Evolutionary conservation across 371 early-diverging fungal genomes (phyloP).

Genomic region (Conidiobolus coronatus): DNA sequence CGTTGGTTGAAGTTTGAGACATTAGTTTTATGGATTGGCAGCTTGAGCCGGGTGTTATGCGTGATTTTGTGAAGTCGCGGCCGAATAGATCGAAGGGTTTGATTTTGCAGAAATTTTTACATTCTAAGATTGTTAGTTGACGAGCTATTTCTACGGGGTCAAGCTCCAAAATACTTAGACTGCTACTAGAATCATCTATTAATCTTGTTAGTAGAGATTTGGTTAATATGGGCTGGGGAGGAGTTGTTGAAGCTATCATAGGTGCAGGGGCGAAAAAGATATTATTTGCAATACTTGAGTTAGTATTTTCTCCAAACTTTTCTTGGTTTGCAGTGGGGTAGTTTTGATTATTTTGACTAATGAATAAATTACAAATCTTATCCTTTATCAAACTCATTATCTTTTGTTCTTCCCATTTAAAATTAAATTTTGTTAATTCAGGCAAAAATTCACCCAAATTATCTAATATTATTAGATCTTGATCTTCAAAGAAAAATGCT

Average conservation of each 20-base stretch:
- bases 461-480: conserved; percentile 9
- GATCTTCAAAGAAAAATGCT: conserved; percentile 14
- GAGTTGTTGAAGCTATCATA: too few species aligned
- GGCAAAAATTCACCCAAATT: conserved; percentile 10
- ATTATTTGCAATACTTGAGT: too few species aligned
- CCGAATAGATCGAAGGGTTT: conserved; percentile 36
- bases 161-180: conserved; percentile 24
- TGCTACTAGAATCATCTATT: too few species aligned
- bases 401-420: background rate
- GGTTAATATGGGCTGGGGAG: too few species aligned
- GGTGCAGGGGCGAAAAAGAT: too few species aligned
- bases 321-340: too few species aligned
- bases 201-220: too few species aligned
- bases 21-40: conserved; percentile 17
- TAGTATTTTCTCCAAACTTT: too few species aligned
- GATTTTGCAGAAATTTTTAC: conserved; percentile 26
- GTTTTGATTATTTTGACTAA: too few species aligned
- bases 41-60: conserved; percentile 20
- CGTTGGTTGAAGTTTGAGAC: conserved; percentile 9
- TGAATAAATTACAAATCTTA: too few species aligned
- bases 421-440: background rate
- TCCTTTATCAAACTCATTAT: background rate
- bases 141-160: conserved; percentile 53
- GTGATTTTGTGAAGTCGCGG: conserved; percentile 25
- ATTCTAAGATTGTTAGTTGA: conserved; percentile 48